Conservation (phyloP, 148 eudicot genomes). For the Camellia lanceoleosa region DNA sequence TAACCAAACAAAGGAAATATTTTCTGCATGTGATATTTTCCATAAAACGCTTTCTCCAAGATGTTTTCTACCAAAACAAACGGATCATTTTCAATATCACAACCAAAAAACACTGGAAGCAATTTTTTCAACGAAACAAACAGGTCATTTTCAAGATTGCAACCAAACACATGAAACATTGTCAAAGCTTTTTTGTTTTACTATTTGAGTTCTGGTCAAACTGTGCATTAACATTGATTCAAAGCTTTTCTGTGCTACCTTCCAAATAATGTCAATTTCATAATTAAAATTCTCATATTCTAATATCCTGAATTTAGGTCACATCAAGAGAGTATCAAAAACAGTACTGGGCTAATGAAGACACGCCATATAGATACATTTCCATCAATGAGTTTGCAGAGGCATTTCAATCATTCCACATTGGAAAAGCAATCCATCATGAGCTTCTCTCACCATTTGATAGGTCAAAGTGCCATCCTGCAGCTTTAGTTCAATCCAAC, state of each 20-base stretch:
- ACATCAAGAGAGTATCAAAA: conserved; percentile 1
- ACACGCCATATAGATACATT: background rate
- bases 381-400: background rate
- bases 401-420: background rate
- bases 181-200: too few relatives aligned
- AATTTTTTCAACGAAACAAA: too few relatives aligned
- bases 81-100: too few relatives aligned
- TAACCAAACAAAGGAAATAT: too few relatives aligned
- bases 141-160: too few relatives aligned
- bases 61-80: too few relatives aligned
- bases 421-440: background rate
- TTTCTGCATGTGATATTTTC: too few relatives aligned
- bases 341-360: conserved; percentile 2
- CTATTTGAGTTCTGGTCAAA: too few relatives aligned
- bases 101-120: too few relatives aligned
- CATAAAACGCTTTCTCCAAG: too few relatives aligned
- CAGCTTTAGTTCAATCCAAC: background rate
- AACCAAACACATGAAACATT: too few relatives aligned
- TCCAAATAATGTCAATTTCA: background rate
- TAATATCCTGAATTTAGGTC: background rate
- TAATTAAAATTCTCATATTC: background rate
- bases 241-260: background rate
- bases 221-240: too few relatives aligned
- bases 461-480: background rate
- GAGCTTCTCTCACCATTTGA: background rate